Base-by-base conservation (phyloP, 139 green algal species). In the Chlorella sp. region DNA sequence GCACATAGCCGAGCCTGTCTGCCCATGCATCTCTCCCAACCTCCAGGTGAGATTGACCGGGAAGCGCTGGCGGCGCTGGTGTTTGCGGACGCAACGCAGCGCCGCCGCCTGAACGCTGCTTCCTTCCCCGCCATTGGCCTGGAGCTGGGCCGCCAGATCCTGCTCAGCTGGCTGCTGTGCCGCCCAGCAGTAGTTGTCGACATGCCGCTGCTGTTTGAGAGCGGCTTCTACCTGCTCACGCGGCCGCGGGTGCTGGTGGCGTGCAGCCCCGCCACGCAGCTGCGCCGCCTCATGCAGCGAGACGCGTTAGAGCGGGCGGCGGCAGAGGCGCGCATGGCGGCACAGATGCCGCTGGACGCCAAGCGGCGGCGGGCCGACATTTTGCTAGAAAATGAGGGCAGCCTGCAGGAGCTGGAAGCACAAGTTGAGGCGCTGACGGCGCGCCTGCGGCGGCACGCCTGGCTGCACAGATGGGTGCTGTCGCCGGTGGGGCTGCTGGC, bases 191-290 rank as follows among this genome's bases (percentile, higher is more conserved):
- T 94, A 88, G 89, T 96, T 0, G 77, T 98, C 3, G 95, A 98
- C 84, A 96, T 97, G 93, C 95, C 95, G 0, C 88, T 98, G 58
- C 91, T 98, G 17, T 97, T 98, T 81, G 95, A 98, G 82, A 95
- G 91, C 14, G 90, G 90, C 0, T 84, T 84, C 20, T 67, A 91
- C 44, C 76, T 72, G 40, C 34, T 93, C 24, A 83, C 85, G 0
- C 80, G 84, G 30, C 89, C 85, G 0, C 72, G 70, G 22, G 85
- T 97, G 20, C 72, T 96, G 20, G 93, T 97, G 6, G 80, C 86
- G 2, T 93, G 89, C 76, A 85, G 60, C 22, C 68, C 81, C 32
- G 40, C 86, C 7, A 46, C 80, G 43, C 89, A 96, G 94, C 51
- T 94, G 40, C 36, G 75, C 20, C 90, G 94, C 1, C 58, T 97